Evolutionary conservation across 2,329 filamentous ascomycete genomes (phyloP).

Genomic region (Byssothecium circinans): DNA sequence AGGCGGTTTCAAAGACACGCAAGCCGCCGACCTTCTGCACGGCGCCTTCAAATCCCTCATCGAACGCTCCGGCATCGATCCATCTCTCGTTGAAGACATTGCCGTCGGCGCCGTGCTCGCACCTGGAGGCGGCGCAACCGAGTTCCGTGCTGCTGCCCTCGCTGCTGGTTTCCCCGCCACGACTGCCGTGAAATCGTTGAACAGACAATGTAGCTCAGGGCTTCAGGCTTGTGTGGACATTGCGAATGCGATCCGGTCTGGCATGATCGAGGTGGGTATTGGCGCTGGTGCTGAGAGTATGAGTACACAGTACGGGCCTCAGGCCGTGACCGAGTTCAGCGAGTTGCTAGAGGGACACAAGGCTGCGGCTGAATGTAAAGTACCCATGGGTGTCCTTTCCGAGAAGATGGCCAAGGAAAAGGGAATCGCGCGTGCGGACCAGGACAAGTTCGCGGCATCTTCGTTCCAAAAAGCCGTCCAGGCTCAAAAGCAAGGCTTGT

Average conservation of each 20-base stretch:
- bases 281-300: constrained; percentile 97
- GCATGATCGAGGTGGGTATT: constrained; percentile 94
- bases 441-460: constrained; percentile 91
- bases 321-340: constrained; percentile 89
- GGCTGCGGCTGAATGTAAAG: constrained; percentile 92
- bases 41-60: constrained; percentile 82
- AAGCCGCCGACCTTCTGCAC: constrained; percentile 79
- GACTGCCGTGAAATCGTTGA: constrained; percentile 82
- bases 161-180: constrained; percentile 88
- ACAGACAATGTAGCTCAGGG: constrained; percentile 92
- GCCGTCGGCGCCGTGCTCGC: constrained; percentile 88
- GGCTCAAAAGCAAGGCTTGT: constrained; percentile 86
- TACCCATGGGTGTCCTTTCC: constrained; percentile 91
- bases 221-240: constrained; percentile 92
- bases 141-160: constrained; percentile 90
- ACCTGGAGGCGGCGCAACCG: constrained; percentile 91
- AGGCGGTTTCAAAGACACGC: constrained; percentile 94
- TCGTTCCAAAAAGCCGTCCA: constrained; percentile 88
- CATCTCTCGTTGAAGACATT: constrained; percentile 85
- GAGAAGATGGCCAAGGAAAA: constrained; percentile 93
- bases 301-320: constrained; percentile 86
- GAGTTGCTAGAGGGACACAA: constrained; percentile 79
- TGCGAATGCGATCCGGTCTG: constrained; percentile 84
- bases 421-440: constrained; percentile 68
- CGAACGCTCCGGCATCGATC: constrained; percentile 85